Evolutionary conservation across 179 eudicot species (phyloP), one percentile per base, ranked within the genome.

Genomic region (Nepenthes alata): DNA sequence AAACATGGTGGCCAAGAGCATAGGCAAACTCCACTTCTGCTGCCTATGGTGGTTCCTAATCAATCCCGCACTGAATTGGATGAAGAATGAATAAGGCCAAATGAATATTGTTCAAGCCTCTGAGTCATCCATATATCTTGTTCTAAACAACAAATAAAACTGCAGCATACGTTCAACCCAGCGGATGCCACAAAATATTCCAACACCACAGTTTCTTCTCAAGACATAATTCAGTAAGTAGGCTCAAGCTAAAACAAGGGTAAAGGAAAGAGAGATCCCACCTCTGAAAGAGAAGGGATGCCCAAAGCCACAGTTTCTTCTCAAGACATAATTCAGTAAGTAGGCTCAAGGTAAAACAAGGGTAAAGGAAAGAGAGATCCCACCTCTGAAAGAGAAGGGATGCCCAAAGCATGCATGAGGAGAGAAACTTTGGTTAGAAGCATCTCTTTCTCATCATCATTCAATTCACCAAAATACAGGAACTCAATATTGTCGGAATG

Each of bases 351-450:
- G 55, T 5, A 13, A 52, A 5, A 52, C 16, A 41, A 53, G 52
- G 34, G 59, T 45, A 57, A 35, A 61, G 13, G 63, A 59, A 73
- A 47, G 55, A 51, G 65, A 55, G 69, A 62, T 67, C 70, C 50
- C 69, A 91, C 98, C 91, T 89, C 76, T 12, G 99, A 94, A 63
- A 93, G 89, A 66, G 91, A 75, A 61, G 88, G 87, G 61, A 94
- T 79, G 37, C 89, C 91, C 67, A 94, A 72, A 57, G 66, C 75
- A 51, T 67, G 72, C 77, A 94, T 62, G 35, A 90, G 64, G 35
- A 64, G 62, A 64, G 84, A 78, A 25, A 94, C 79, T 66, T 87
- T 81, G 7, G 77, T 63, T 38, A 55, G 70, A 55, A 87, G 81
- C 67, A 79, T 72, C 70, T 85, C 83, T 56, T 74, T 70, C 64